Evolutionary conservation across 495 filamentous ascomycete genomes (phyloP), one percentile per base, ranked within the genome.

Genomic region (Aspergillus steynii): DNA sequence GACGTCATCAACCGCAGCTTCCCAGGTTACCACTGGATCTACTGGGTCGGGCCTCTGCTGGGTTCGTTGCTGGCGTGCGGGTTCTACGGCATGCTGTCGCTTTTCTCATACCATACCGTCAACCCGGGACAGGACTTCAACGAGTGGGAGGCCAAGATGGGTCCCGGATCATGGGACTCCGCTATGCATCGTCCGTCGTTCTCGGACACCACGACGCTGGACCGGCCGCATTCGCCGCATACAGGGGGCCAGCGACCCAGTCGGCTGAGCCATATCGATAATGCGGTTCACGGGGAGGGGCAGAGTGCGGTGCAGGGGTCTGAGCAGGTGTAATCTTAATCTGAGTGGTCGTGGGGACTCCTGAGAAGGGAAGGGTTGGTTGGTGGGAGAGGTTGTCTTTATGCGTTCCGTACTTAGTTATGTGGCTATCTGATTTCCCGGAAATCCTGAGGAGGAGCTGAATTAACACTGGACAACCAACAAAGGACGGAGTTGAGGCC

Each of bases 71-170:
- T 92, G 1, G 90, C 91, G 0, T 84, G 80, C 0, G 84, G 77
- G 4, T 88, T 93, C 67, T 93, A 90, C 67, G 77, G 78, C 34
- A 68, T 91, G 55, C 79, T 92, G 57, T 86, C 89, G 64, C 65
- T 77, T 2, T 78, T 94, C 48, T 83, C 88, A 64, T 96, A 90
- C 71, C 85, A 92, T 72, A 86, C 85, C 14, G 89, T 86, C 61
- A 96, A 96, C 62, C 89, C 89, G 2, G 89, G 85, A 2, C 88
- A 90, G 71, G 90, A 93, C 60, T 76, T 62, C 31, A 74, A 78
- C 26, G 72, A 78, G 64, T 76, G 71, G 74, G 75, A 78, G 48
- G 63, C 32, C 15, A 70, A 63, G 58, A 47, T 55, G 59, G 66
- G 63, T 0, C 64, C 61, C 0, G 63, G 60, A 15, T 68, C 63